Evolutionary conservation across 331 rosid species (phyloP), one percentile per base, ranked within the genome.

Genomic region (Telfairia occidentalis): DNA sequence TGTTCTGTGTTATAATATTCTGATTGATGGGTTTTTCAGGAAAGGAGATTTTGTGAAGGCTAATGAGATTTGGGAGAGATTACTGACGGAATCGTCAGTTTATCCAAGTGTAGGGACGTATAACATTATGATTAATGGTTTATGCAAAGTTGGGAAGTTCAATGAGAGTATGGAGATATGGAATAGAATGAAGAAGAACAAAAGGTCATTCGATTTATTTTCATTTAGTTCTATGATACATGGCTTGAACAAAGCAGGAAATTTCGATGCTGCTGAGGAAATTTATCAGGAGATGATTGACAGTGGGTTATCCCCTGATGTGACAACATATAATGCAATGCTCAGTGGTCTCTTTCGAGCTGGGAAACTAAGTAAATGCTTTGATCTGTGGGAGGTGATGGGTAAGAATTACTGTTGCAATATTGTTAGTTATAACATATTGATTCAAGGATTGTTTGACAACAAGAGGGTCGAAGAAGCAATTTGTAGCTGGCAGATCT

Each of bases 41-140:
- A 82, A 10, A 21, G 87, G 90, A 2, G 89, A 95, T 64, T 77
- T 64, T 7, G 52, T 12, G 71, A 81, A 78, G 86, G 97, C 86
- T 16, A 87, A 78, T 77, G 89, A 81, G 86, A 75, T 90, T 73
- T 95, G 93, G 97, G 88, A 84, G 78, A 88, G 92, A 85, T 76
- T 95, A 84, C 49, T 84, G 79, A 71, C 26, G 50, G 93, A 26
- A 32, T 74, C 88, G 1, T 76, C 76, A 16, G 88, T 80, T 54
- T 92, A 83, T 85, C 96, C 96, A 1, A 90, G 83, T 83, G 88
- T 83, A 37, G 88, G 78, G 18, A 87, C 92, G 38, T 90, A 90
- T 58, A 95, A 90, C 83, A 86, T 95, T 30, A 87, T 90, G 99
- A 87, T 95, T 66, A 87, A 85, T 70, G 99, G 99, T 65, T 59